These are phyloP conservation scores for Xylaria sp. DNA, from an alignment of 2,329 filamentous ascomycete species.

Conservation along the genomic window DNA sequence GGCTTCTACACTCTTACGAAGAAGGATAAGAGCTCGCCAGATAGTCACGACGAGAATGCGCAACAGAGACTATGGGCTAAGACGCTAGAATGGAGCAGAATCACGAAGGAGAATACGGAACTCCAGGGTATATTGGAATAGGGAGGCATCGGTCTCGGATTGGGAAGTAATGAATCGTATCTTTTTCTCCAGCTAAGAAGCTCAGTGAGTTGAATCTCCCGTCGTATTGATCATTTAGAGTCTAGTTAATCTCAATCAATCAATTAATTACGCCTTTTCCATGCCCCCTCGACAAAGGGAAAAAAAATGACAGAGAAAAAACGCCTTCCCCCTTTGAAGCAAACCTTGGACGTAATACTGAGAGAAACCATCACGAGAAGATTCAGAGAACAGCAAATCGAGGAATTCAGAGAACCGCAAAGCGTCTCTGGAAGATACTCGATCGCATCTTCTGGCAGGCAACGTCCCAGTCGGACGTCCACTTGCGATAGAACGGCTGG, in stretches of 20 bases:
- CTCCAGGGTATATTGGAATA: background rate
- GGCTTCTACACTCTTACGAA: background rate
- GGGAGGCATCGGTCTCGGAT: background rate
- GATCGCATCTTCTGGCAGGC: slow-evolving; percentile 32
- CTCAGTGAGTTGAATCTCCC: background rate
- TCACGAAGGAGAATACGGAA: background rate
- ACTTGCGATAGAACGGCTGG: slow-evolving; percentile 34
- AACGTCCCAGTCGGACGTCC: slow-evolving; percentile 35
- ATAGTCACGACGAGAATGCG: background rate
- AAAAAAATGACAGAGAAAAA: too few relatives aligned
- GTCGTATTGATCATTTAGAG: background rate
- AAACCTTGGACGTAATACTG: too few relatives aligned
- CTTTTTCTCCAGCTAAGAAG: background rate
- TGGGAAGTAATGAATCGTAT: background rate
- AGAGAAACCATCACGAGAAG: too few relatives aligned
- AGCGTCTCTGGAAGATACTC: background rate
- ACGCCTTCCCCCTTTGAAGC: too few relatives aligned
- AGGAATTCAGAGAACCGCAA: background rate
- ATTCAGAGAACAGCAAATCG: background rate
- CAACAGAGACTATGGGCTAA: background rate
- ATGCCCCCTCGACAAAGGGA: too few relatives aligned
- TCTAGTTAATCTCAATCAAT: background rate
- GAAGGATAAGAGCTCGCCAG: background rate
- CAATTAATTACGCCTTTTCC: background rate
- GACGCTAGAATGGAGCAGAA: background rate